Evolutionary conservation across 1,284 basidiomycete species (phyloP), one percentile per base, ranked within the genome.

Genomic region (Tremellales sp.): DNA sequence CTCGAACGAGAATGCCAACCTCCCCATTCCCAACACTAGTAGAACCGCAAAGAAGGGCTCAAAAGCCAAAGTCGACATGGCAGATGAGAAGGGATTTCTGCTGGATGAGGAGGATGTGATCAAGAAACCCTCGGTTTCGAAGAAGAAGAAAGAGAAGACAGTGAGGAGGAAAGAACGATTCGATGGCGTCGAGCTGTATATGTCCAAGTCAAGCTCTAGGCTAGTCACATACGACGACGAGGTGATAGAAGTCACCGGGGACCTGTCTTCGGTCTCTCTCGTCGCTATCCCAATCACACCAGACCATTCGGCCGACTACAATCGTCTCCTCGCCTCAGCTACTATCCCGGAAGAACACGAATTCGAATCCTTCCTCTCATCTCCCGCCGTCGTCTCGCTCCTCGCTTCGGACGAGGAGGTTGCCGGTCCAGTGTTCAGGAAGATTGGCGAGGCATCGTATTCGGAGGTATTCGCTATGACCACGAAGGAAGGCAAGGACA

Each of bases 381-480:
- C 39, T 2, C 10, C 53, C 12, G 44, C 22, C 3, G 48, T 59
- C 24, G 15, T 15, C 29, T 13, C 35, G 8, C 27, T 52, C 12
- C 33, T 55, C 4, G 45, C 8, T 13, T 15, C 27, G 37, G 1
- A 23, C 33, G 4, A 46, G 89, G 70, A 78, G 76, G 55, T 8
- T 8, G 10, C 19, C 19, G 36, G 29, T 7, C 36, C 36, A 8
- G 19, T 11, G 8, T 39, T 39, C 36, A 13, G 11, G 8, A 98
- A 98, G 75, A 84, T 97, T 46, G 94, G 93, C 40, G 94, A 98
- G 75, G 94, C 94, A 11, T 91, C 88, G 43, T 98, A 88, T 72
- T 96, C 91, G 0, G 94, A 98, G 67, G 96, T 98, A n/a, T 98
- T 90, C 74, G 85, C 85, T 3, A 83, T 92, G 43, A 83, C 44